These are phyloP conservation scores for Tephrocybe sp. DNA, from an alignment of 768 basidiomycete species.

Conservation along the genomic window DNA sequence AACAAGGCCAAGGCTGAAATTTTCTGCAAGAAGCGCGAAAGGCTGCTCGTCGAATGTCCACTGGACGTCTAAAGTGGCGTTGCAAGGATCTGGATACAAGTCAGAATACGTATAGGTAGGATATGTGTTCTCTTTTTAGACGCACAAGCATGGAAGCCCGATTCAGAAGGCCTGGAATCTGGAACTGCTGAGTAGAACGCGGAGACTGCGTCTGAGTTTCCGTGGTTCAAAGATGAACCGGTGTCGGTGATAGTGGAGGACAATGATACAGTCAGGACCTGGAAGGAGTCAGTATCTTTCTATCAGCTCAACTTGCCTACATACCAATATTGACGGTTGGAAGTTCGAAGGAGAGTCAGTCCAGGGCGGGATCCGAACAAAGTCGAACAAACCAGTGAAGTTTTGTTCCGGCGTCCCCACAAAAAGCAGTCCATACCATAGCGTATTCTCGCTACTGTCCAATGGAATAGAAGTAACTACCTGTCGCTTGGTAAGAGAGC, in stretches of 20 bases:
- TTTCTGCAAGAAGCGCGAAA: neutral
- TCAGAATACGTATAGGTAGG: neutral
- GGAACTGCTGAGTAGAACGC: neutral
- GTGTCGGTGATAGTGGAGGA: neutral
- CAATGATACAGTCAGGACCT: neutral
- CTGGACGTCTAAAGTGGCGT: neutral
- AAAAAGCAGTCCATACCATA: neutral
- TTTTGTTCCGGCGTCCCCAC: neutral
- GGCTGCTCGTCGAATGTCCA: neutral
- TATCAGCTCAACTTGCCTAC: too few relatives aligned
- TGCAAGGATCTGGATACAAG: neutral
- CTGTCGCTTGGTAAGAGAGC: neutral
- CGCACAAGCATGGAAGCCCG: neutral
- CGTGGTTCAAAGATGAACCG: neutral
- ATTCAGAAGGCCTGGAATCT: neutral
- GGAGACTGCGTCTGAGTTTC: neutral
- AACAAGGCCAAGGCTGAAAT: neutral
- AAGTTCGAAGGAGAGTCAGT: neutral
- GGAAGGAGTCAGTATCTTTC: too few relatives aligned
- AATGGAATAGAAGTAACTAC: neutral
- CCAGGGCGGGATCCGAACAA: neutral
- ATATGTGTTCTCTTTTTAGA: neutral
- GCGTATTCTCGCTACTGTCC: neutral
- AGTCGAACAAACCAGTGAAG: neutral
- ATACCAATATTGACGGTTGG: too few relatives aligned